Evolutionary conservation across 352 stramenopile species (phyloP), one percentile per base, ranked within the genome.

Genomic region (Phytophthora hybrid): DNA sequence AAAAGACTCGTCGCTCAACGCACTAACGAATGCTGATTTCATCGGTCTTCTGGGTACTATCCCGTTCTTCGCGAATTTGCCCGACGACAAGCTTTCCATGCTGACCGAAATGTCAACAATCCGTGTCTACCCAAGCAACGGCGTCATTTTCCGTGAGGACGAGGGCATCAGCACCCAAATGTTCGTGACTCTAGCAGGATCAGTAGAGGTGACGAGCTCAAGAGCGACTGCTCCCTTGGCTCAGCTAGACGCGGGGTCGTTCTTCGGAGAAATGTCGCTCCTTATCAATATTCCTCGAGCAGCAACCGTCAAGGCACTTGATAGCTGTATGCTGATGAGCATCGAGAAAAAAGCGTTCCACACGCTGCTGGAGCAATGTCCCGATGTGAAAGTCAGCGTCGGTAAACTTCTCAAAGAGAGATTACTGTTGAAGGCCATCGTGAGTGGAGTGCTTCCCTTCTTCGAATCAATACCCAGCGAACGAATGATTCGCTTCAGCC

Each of bases 191-290:
- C 69, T 94, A 3, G 83, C 86, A 4, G 88, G 86, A 0, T 77
- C 76, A 10, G 71, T 94, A 1, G 82, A 93, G 52, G 88, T 93
- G 3, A 92, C 77, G 9, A 93, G 84, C 52, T 87, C 86, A 1
- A 77, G 84, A 11, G 71, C 82, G 1, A 60, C 68, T 4, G 73
- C 69, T 0, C 82, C 84, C 1, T 72, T 94, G n/a, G 88, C 88
- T 11, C 91, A 70, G 9, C 74, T 94, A 0, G 83, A 88, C 18
- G 74, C 88, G 2, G 88, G 88, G 8, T 92, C 86, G 1, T 94
- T 93, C 67, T 94, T 94, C 67, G 88, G 88, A 4, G 88, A 94
- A 58, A 94, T 94, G 88, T 90, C 88, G 14, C 70, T 94, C 34
- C 64, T 94, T 8, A 93, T 93, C 62, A 91, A 93, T 61, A 93